Conservation (phyloP, 176 grass and related monocot genomes). For the Triticum timopheevii region DNA sequence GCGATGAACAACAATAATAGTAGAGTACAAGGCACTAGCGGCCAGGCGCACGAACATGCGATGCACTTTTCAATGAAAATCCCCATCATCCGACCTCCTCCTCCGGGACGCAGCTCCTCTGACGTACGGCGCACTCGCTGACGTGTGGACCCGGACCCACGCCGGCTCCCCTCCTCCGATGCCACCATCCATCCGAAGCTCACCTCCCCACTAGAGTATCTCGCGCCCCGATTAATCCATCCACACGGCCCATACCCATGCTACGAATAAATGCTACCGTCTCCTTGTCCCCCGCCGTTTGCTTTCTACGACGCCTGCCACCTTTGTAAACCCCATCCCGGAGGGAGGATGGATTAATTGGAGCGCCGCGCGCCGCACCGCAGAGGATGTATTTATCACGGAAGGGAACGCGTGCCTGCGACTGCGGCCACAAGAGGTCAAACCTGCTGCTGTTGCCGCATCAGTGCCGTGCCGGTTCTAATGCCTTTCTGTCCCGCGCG, state of each 20-base stretch:
- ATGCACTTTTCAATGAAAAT: constrained; percentile 48
- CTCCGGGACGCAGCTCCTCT: too few species aligned
- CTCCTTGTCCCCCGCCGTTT: not conserved
- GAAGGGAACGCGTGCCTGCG: not conserved
- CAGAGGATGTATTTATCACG: not conserved
- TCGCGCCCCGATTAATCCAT: not conserved
- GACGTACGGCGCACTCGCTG: too few species aligned
- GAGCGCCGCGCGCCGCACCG: not conserved
- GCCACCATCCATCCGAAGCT: not conserved
- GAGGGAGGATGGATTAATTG: not conserved
- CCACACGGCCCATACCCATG: not conserved
- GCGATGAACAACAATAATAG: not conserved
- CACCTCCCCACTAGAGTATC: not conserved
- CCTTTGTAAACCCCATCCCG: constrained; percentile 25
- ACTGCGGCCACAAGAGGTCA: constrained; percentile 20
- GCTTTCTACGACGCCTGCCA: constrained; percentile 35
- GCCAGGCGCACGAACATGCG: constrained; percentile 54
- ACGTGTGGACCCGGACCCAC: too few species aligned
- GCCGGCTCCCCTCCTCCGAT: not conserved
- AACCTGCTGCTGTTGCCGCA: constrained; percentile 32
- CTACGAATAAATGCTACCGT: not conserved
- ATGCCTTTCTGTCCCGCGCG: constrained; percentile 53
- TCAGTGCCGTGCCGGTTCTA: constrained; percentile 40
- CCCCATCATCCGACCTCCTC: not conserved
- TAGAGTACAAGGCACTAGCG: not conserved